A percentile compares a stretch with the other conserved stretches of the same genome.
Evolutionary conservation across 176 grass and related monocot genomes (phyloP).

Genomic region (Cymbopogon citratus): DNA sequence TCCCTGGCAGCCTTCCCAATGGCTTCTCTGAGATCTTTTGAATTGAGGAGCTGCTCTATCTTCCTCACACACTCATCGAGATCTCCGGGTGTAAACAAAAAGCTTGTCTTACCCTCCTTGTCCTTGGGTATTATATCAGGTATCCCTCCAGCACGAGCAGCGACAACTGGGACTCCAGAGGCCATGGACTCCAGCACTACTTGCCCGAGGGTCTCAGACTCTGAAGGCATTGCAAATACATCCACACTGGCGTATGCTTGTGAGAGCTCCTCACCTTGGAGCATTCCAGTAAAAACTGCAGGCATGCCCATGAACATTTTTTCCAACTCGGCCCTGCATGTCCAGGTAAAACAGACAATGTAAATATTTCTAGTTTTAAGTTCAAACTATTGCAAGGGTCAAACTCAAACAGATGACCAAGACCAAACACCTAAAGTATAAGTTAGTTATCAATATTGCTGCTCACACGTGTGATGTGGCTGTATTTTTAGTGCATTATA

Average conservation of each 20-base stretch:
- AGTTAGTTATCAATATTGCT: neutral
- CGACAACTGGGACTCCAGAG: conserved; percentile 80
- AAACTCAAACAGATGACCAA: conserved; percentile 3
- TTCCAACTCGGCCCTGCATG: conserved; percentile 78
- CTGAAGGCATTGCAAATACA: conserved; percentile 93
- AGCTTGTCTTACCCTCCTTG: conserved; percentile 82
- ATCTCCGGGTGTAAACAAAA: conserved; percentile 77
- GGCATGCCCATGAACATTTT: conserved; percentile 82
- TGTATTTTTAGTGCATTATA: neutral
- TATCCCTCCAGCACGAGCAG: conserved; percentile 86
- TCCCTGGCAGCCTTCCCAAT: conserved; percentile 74
- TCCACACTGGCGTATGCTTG: conserved; percentile 85
- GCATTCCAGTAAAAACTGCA: conserved; percentile 91
- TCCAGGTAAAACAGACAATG: neutral
- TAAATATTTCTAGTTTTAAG: conserved; percentile 12
- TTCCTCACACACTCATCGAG: conserved; percentile 74
- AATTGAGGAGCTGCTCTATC: conserved; percentile 53
- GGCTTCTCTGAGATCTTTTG: conserved; percentile 50
- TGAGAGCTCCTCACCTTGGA: conserved; percentile 87
- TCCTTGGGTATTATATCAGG: conserved; percentile 87
- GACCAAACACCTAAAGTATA: neutral
- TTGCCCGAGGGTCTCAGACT: conserved; percentile 95
- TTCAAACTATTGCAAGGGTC: neutral
- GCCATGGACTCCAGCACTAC: conserved; percentile 98
- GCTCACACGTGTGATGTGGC: neutral